Conservation (phyloP, 352 stramenopile species). For the Globisporangium takayamanum region DNA sequence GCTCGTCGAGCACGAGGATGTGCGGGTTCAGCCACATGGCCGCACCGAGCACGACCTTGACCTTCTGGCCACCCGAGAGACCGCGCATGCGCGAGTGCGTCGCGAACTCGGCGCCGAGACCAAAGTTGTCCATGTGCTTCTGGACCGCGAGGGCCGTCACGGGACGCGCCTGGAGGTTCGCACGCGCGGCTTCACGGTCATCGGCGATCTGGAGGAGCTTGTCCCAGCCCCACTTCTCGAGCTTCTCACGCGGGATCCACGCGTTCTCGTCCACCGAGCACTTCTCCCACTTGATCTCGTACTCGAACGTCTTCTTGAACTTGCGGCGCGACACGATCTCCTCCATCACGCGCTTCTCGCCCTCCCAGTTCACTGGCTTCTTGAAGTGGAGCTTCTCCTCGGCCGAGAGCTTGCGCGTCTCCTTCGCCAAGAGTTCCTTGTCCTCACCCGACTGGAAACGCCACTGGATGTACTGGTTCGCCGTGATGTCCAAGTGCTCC, state of each 20-base stretch:
- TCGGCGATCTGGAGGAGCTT: constrained; percentile 95
- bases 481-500: constrained; percentile 92
- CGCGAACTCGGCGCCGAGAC: constrained; percentile 93
- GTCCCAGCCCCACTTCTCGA: constrained; percentile 97
- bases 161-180: constrained; percentile 91
- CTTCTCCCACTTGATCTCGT: constrained; percentile 97
- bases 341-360: constrained; percentile 87
- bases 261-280: constrained; percentile 93
- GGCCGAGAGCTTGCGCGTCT: constrained; percentile 85
- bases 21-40: constrained; percentile 96
- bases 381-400: constrained; percentile 95
- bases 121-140: constrained; percentile 96
- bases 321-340: constrained; percentile 90
- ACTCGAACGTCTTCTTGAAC: constrained; percentile 94
- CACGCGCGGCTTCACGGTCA: constrained; percentile 91
- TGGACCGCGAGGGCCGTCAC: constrained; percentile 94
- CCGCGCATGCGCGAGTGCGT: constrained; percentile 98
- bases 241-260: constrained; percentile 90
- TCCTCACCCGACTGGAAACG: constrained; percentile 91
- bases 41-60: constrained; percentile 97
- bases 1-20: constrained; percentile 94
- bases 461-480: constrained; percentile 97
- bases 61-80: constrained; percentile 97
- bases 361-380: constrained; percentile 92
- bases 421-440: constrained; percentile 89